A percentile compares a stretch with the other conserved stretches of the same genome.
Conservation (phyloP, 2,329 filamentous ascomycete species). For the Bipolaris cookei region DNA sequence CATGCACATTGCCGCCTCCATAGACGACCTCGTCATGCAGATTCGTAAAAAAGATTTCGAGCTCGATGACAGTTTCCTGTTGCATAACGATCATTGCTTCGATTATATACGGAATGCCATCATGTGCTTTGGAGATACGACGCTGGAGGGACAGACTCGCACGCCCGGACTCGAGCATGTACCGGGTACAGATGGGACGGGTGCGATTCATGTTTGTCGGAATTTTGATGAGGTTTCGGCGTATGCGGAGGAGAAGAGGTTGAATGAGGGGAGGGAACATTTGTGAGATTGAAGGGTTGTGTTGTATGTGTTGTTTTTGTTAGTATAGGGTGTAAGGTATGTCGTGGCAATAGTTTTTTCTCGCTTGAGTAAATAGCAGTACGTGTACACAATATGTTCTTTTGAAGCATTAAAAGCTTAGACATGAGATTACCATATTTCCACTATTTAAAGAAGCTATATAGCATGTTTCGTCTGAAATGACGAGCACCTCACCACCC, state of each 20-base stretch:
- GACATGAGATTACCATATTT: no score
- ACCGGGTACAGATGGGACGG: constrained; percentile 27
- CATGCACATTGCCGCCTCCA: constrained; percentile 21
- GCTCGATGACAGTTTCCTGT: constrained; percentile 24
- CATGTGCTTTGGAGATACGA: constrained; percentile 35
- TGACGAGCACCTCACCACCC: constrained; percentile 17
- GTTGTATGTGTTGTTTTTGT: not conserved
- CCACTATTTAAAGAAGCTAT: not conserved
- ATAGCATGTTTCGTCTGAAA: not conserved
- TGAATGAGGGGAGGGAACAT: constrained; percentile 2
- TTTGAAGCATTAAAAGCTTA: no score
- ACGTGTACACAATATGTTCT: no score
- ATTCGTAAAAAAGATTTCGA: constrained; percentile 23
- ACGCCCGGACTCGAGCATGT: constrained; percentile 9
- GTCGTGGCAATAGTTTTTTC: not conserved
- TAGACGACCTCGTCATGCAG: constrained; percentile 24
- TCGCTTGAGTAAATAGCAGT: not conserved
- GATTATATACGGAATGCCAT: constrained; percentile 35
- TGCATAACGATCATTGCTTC: constrained; percentile 40
- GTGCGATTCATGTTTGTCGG: constrained; percentile 27
- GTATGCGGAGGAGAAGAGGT: constrained; percentile 1
- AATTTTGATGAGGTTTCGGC: constrained; percentile 23
- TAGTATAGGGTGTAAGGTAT: not conserved
- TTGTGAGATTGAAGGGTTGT: not conserved
- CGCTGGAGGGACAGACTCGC: constrained; percentile 32